Percentiles rank a stretch among this genome's conserved stretches.
Evolutionary conservation across 2,329 filamentous ascomycete species (phyloP).

Genomic region (Helicocarpus griseus): DNA sequence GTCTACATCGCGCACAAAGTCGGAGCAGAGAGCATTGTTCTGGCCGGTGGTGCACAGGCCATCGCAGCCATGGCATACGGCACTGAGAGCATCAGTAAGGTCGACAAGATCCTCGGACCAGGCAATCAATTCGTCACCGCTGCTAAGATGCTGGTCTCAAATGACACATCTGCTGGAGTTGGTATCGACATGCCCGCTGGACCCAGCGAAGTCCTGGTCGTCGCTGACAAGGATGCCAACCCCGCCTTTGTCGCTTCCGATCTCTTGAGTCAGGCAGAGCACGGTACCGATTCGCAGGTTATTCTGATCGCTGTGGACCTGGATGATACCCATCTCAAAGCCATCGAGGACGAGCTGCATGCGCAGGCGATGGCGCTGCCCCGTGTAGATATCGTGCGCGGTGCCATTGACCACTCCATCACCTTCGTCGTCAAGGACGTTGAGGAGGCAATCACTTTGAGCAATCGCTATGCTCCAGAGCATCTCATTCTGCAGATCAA

Average conservation of each 20-base stretch:
- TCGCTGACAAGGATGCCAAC: constrained; percentile 79
- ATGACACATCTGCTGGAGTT: constrained; percentile 90
- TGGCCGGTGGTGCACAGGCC: constrained; percentile 91
- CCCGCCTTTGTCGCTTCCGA: constrained; percentile 94
- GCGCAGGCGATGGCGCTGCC: constrained; percentile 77
- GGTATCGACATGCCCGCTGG: constrained; percentile 98
- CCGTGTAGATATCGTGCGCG: constrained; percentile 83
- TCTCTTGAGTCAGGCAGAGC: constrained; percentile 88
- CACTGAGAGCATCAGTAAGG: constrained; percentile 86
- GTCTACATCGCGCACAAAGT: constrained; percentile 97
- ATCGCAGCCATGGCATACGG: constrained; percentile 96
- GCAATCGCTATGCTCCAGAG: constrained; percentile 92
- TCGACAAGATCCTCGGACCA: constrained; percentile 96
- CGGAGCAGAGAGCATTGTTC: constrained; percentile 87
- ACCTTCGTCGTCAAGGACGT: constrained; percentile 67
- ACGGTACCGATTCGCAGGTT: constrained; percentile 93
- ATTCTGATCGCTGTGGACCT: constrained; percentile 80
- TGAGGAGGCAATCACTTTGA: constrained; percentile 66
- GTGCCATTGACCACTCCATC: constrained; percentile 82
- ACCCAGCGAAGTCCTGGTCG: constrained; percentile 90
- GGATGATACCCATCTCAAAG: constrained; percentile 58
- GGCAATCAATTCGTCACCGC: constrained; percentile 98
- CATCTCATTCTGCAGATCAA: constrained; percentile 87
- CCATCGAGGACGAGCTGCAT: constrained; percentile 88
- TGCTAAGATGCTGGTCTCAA: constrained; percentile 95